A percentile compares a stretch with the other conserved stretches of the same genome.
Evolutionary conservation across 106 monocot species (phyloP).

Genomic region (Allium fistulosum): DNA sequence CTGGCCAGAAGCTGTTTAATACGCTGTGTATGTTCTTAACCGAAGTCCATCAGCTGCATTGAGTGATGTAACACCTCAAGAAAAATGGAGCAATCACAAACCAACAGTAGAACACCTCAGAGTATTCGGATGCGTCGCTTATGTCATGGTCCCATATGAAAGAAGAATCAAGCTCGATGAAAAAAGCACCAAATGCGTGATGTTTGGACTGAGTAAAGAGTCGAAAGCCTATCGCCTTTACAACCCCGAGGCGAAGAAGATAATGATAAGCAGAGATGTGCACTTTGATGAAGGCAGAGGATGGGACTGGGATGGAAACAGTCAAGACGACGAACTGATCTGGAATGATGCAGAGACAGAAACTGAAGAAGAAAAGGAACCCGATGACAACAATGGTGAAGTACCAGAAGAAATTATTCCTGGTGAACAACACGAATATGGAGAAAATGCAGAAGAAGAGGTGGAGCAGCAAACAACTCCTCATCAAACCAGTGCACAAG

Average conservation of each 20-base stretch:
- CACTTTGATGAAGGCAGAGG: neutral
- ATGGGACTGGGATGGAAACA: neutral
- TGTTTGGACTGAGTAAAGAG: neutral
- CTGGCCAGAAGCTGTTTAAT: constrained; percentile 5
- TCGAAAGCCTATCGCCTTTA: constrained; percentile 5
- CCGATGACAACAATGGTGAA: neutral
- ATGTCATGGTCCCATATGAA: neutral
- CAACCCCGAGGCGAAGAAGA: neutral
- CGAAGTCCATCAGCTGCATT: neutral
- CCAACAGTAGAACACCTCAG: neutral
- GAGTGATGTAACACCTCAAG: constrained; percentile 1
- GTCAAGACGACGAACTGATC: neutral
- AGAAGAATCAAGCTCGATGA: too few relatives aligned
- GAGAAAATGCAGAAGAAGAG: too few relatives aligned
- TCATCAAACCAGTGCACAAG: too few relatives aligned
- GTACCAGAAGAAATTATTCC: neutral
- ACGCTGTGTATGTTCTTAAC: neutral
- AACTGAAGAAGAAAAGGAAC: too few relatives aligned
- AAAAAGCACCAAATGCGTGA: too few relatives aligned
- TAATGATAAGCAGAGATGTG: too few relatives aligned
- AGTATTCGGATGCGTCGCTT: neutral
- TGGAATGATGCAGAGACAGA: neutral
- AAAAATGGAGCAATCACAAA: neutral
- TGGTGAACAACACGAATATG: neutral
- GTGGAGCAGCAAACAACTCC: too few relatives aligned